Evolutionary conservation across 768 basidiomycete species (phyloP).

Genomic region (Phylloporus arenicola): DNA sequence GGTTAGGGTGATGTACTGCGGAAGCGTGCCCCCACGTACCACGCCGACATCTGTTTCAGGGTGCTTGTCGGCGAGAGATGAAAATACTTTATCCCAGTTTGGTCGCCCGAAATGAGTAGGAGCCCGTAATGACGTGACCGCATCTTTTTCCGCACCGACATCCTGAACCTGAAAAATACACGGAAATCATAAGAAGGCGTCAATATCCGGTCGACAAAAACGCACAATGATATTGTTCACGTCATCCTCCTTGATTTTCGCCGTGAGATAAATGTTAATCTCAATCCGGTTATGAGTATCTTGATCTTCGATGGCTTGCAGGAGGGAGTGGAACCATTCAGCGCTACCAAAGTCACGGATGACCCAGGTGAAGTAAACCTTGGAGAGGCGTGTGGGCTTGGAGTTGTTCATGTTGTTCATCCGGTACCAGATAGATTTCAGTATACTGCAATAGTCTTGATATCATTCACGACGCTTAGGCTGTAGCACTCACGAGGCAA

Average conservation of each 20-base stretch:
- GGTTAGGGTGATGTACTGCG: not conserved
- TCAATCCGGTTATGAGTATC: constrained; percentile 82
- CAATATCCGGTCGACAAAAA: not conserved
- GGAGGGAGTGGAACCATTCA: constrained; percentile 91
- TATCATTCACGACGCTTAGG: not conserved
- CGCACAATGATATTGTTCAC: constrained; percentile 86
- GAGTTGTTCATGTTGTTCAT: constrained; percentile 81
- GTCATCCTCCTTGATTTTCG: constrained; percentile 86
- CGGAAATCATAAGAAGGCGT: not conserved
- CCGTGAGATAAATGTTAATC: constrained; percentile 92
- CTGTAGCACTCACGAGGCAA: constrained; percentile 69
- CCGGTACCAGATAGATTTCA: constrained; percentile 93
- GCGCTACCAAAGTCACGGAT: constrained; percentile 88
- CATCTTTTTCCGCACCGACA: constrained; percentile 89
- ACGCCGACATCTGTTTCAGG: constrained; percentile 88
- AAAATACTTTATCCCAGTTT: constrained; percentile 75
- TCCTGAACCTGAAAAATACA: constrained; percentile 58
- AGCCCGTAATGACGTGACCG: constrained; percentile 81
- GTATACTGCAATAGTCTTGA: constrained; percentile 45
- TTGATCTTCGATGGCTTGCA: constrained; percentile 91
- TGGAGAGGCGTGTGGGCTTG: constrained; percentile 77
- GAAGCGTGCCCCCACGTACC: constrained; percentile 31
- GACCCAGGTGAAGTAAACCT: constrained; percentile 94
- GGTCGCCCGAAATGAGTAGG: constrained; percentile 93
- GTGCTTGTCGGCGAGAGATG: constrained; percentile 74